phyloP scores from a whole-genome alignment of 257 asterid species.

The Solanum sparsipilum region DNA sequence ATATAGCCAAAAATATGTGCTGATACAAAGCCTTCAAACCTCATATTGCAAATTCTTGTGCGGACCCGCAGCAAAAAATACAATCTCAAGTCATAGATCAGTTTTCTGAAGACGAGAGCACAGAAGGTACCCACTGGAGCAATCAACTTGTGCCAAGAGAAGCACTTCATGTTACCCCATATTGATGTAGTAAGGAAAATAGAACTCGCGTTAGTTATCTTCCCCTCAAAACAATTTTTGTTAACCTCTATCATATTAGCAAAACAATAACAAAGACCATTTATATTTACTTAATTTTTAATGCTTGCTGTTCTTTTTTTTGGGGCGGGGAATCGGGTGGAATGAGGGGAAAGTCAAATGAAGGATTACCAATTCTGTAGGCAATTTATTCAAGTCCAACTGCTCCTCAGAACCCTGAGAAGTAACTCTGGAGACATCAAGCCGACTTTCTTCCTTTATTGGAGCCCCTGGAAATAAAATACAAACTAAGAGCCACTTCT shows the following conservation, averaged over 20 bases:
- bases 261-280: not conserved
- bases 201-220: not conserved
- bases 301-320: not conserved
- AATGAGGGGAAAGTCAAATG: not conserved
- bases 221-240: not conserved
- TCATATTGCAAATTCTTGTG: not conserved
- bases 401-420: constrained; percentile 12
- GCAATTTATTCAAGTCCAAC: constrained; percentile 7
- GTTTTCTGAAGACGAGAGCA: constrained; percentile 3
- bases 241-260: not conserved
- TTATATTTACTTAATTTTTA: not conserved
- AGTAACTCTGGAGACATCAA: constrained; percentile 27
- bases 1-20: not conserved
- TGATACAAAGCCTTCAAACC: constrained; percentile 8
- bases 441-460: constrained; percentile 7
- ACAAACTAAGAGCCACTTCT: not conserved
- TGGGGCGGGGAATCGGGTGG: not conserved
- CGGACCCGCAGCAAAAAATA: not conserved
- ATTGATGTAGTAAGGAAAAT: constrained; percentile 1
- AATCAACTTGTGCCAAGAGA: constrained; percentile 6
- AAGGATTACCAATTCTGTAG: constrained; percentile 11
- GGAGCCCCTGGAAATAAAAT: constrained; percentile 1
- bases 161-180: constrained; percentile 1
- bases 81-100: not conserved
- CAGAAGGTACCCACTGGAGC: not conserved